phyloP scores from a whole-genome alignment of 1,284 basidiomycete genomes.

The Leccinum griseonigrum region DNA sequence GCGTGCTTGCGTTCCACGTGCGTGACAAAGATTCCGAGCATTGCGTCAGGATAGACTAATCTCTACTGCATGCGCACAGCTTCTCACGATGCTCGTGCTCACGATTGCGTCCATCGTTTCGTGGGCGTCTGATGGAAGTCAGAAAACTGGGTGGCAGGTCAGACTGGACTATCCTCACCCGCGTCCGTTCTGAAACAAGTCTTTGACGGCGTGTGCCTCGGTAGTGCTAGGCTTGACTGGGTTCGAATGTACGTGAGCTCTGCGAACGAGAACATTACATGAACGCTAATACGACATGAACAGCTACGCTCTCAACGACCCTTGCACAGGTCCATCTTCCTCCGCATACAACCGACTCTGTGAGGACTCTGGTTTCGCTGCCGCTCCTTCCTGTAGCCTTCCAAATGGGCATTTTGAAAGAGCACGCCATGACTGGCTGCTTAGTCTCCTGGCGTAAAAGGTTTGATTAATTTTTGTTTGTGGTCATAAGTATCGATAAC shows the following conservation, averaged over 20 bases:
- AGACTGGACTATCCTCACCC: constrained; percentile 27
- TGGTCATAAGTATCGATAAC: neutral
- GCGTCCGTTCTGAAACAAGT: constrained; percentile 42
- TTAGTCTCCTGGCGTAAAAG: constrained; percentile 56
- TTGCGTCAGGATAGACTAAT: constrained; percentile 4
- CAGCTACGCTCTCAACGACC: constrained; percentile 74
- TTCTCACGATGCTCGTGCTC: constrained; percentile 52
- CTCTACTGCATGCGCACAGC: constrained; percentile 33
- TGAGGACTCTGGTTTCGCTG: constrained; percentile 88
- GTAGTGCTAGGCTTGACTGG: constrained; percentile 69
- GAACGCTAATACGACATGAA: constrained; percentile 10
- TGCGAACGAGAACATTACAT: neutral
- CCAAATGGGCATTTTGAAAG: constrained; percentile 86
- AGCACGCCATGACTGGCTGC: constrained; percentile 82
- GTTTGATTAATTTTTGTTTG: constrained; percentile 30
- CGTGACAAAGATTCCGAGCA: constrained; percentile 21
- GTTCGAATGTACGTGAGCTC: constrained; percentile 51
- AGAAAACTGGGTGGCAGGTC: constrained; percentile 53
- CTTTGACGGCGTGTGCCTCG: constrained; percentile 64
- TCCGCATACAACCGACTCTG: constrained; percentile 80
- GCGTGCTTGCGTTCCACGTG: constrained; percentile 60
- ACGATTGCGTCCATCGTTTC: constrained; percentile 46
- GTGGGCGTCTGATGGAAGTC: constrained; percentile 51
- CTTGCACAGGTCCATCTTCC: constrained; percentile 90
- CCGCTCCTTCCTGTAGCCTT: constrained; percentile 91